phyloP scores from a whole-genome alignment of 352 stramenopile genomes.

The Phytophthora brassicae region DNA sequence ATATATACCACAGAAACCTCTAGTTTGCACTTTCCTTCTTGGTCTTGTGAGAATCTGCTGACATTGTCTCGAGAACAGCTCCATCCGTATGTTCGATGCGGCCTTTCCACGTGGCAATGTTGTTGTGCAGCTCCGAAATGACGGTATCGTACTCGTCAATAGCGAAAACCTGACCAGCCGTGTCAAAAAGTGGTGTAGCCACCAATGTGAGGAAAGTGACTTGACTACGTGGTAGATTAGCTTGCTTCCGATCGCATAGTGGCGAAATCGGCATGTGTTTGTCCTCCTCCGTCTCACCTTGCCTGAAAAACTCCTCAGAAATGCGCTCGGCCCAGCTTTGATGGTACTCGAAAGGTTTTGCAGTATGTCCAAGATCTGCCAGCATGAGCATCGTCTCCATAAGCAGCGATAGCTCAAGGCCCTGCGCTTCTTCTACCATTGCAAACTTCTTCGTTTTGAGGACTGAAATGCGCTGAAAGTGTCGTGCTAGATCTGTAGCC shows the following conservation, averaged over 20 bases:
- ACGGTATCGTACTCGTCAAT: slow-evolving; percentile 62
- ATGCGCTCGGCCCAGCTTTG: slow-evolving; percentile 63
- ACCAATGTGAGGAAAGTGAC: slow-evolving; percentile 68
- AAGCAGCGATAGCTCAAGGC: slow-evolving; percentile 58
- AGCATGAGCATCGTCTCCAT: slow-evolving; percentile 82
- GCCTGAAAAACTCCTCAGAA: slow-evolving; percentile 67
- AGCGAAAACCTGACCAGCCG: slow-evolving; percentile 52
- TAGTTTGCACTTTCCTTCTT: slow-evolving; percentile 11
- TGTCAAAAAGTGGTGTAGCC: slow-evolving; percentile 64
- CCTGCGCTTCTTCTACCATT: slow-evolving; percentile 43
- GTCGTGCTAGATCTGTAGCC: slow-evolving; percentile 71
- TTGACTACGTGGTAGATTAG: slow-evolving; percentile 65
- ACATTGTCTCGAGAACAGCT: slow-evolving; percentile 34
- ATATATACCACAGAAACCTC: slow-evolving; percentile 14
- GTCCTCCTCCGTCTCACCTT: slow-evolving; percentile 63
- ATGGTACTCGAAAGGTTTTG: slow-evolving; percentile 66
- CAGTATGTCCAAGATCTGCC: slow-evolving; percentile 61
- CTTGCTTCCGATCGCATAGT: slow-evolving; percentile 58
- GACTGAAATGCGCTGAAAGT: slow-evolving; percentile 70
- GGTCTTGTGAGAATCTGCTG: slow-evolving; percentile 27
- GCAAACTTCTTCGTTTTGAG: slow-evolving; percentile 75
- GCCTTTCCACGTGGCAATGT: slow-evolving; percentile 52
- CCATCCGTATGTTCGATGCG: slow-evolving; percentile 38
- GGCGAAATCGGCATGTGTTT: slow-evolving; percentile 56
- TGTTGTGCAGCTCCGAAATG: slow-evolving; percentile 52